Evolutionary conservation across 108 stramenopile species (phyloP), one percentile per base, ranked within the genome.

Genomic region (Parietichytrium sp.): DNA sequence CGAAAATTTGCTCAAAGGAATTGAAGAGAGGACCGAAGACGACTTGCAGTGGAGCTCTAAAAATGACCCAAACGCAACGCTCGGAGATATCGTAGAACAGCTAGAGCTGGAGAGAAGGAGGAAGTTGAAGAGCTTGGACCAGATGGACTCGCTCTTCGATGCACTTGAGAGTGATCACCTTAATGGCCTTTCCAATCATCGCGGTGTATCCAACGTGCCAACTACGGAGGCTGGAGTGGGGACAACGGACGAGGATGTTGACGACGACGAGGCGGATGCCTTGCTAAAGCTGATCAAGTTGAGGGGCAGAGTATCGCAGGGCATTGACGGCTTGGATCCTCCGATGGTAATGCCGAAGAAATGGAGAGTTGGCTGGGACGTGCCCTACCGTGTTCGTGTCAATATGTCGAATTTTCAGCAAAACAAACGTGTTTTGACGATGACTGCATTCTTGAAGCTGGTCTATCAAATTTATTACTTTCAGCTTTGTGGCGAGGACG

Each of bases 331-430:
- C 61, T 25, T 72, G 6, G 61, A 72, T 42, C 61, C 61, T 3
- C 61, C 61, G 10, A 15, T 72, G 7, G 42, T 25, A n/a, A 27
- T 72, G 0, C 61, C 61, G 23, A 36, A 45, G 38, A 33, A 42
- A 10, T 72, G 61, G 61, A 10, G 61, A 72, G 33, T 45, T n/a
- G 61, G 61, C 33, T 72, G 61, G 61, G 45, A 72, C 61, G 45
- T 72, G 15, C 61, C 61, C 33, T 72, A 45, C 45, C 20, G 38
- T n/a, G n/a, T 72, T 45, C 33, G 61, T n/a, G 29, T 45, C 23
- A 16, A 72, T n/a, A 72, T 72, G 61, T 45, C 61, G 38, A 72
- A 33, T 6, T 72, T 72, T 20, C 61, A 72, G 42, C 10, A 45
- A n/a, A 72, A 72, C 61, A 72, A 72, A 42, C 61, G 61, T 6